Base-by-base conservation (phyloP, 805 yeast species). In the Candida xiaguanensis region DNA sequence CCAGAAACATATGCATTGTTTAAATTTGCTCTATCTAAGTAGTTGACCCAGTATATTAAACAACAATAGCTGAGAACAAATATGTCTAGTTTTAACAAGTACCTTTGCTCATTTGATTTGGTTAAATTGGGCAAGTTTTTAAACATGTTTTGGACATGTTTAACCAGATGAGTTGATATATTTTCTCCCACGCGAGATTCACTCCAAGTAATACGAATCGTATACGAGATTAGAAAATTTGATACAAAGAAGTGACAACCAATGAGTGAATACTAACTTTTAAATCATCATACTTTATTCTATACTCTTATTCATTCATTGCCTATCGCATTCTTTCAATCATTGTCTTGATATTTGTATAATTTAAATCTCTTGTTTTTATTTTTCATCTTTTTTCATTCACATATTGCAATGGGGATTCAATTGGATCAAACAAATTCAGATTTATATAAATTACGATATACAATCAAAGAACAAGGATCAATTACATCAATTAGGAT, bases 1-100 rank as follows among this genome's bases (percentile, higher is more conserved):
- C 85, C 83, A n/a, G 80, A 72, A 29, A 78, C 80, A 49, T 80
- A 82, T 1, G 87, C 88, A 51, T 81, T 79, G 44, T 70, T 72
- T 41, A 77, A 61, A 54, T 82, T 83, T 34, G 75, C 64, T 40
- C 70, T 70, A 52, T 82, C 88, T 35, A 83, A 61, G 39, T 78
- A 76, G 53, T 81, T 82, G 40, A 82, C 76, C 84, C 85, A 83
- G 56, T 81, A 81, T 1, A 76, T 50, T 47, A 57, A 54, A 45
- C 72, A 63, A 4, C 56, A 58, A 43, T 67, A 71, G 12, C 73
- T 60, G 35, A 70, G 53, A 20, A 70, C 61, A 47, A 67, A 63
- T 61, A 65, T 58, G 46, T 68, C 73, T 39, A 66, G 53, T 43
- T 68, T 68, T 19, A 59, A 38, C 14, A 67, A 46, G 22, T 63